Evolutionary conservation across 768 basidiomycete genomes (phyloP), one percentile per base, ranked within the genome.

Genomic region (Mycena pura): DNA sequence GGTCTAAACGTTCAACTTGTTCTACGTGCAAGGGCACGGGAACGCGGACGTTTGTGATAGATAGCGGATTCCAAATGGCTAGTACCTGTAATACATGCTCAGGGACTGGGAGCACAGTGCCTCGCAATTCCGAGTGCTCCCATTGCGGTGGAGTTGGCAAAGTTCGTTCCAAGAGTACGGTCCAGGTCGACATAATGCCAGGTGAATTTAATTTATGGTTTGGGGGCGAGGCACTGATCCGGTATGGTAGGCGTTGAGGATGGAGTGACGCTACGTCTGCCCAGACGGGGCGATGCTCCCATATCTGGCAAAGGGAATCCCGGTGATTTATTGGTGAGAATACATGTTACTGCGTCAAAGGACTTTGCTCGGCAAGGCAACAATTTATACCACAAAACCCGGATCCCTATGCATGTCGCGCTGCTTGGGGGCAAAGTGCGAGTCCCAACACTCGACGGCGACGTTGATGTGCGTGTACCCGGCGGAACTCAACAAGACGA

Each of bases 51-150:
- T 98, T 92, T 74, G 88, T 93, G 52, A 85, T 99, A 70, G 89
- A 93, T 70, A 90, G 84, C 72, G 97, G 97, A 17, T 99, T 99
- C 86, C 92, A 95, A 73, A 96, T 99, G 94, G 89, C 95, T 22
- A 92, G 88, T 62, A 95, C 94, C 28, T 99, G 97, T 77, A 80
- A 82, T 53, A 72, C 84, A 25, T 99, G 97, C 75, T 80, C 84
- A 17, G 97, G 97, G 10, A 81, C 84, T 27, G 97, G 97, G 24
- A 86, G 86, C 40, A 85, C 84, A 2, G 85, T 97, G 31, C 94
- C 95, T 56, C 86, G 86, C 25, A 87, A 84, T 40, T 84, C 88
- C 51, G 84, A 90, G 67, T 99, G 97, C 72, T 82, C 84, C 11
- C 78, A 81, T 49, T 99, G 97, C 73, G 85, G 80, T 29, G 97